Base-by-base conservation (phyloP, 1,139 yeast genomes). In the Saccharomyces hybrid region DNA sequence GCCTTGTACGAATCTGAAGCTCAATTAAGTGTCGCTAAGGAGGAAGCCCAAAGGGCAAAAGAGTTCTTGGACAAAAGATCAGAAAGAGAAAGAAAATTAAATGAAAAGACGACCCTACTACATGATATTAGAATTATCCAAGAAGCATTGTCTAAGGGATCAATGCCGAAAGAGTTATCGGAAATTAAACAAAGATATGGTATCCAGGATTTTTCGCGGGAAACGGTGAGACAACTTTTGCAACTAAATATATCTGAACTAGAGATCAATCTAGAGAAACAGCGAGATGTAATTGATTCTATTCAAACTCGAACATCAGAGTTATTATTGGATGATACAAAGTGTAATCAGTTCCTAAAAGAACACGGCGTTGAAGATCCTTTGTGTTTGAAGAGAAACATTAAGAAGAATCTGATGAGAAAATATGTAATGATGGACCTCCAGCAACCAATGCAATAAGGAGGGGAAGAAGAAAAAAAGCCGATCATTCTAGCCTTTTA, bases 1-100 rank as follows among this genome's bases (percentile, higher is more conserved):
- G 93, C 88, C 48, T 75, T 80, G 62, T 90, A 87, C 73, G 88
- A 86, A 68, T 75, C 79, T 48, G 80, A 84, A 64, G 96, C 96
- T 50, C 86, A 84, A 62, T 74, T 73, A 52, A 78, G 79, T 62
- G 91, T 89, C 34, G 73, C 77, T 3, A 65, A 71, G 38, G 93
- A 88, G 65, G 93, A 86, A 67, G 73, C 75, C 49, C 70, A 68
- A 51, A 81, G 79, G 67, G 74, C 83, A 48, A 62, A 71, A 48
- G 78, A 77, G 50, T 81, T 84, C 60, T 68, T 80, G 50, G 67
- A 73, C 28, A 77, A 78, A 65, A 78, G 81, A 67, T 66, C 70
- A 25, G 69, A 71, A 48, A 74, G 75, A 50, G 75, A 74, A 49
- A 57, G 58, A 2, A 70, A 74, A 19, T 27, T 69, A 62, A 52